Percentiles rank a stretch among this genome's conserved stretches.
phyloP scores from a whole-genome alignment of 2,329 filamentous ascomycete species.

The Cladosporium sp. region DNA sequence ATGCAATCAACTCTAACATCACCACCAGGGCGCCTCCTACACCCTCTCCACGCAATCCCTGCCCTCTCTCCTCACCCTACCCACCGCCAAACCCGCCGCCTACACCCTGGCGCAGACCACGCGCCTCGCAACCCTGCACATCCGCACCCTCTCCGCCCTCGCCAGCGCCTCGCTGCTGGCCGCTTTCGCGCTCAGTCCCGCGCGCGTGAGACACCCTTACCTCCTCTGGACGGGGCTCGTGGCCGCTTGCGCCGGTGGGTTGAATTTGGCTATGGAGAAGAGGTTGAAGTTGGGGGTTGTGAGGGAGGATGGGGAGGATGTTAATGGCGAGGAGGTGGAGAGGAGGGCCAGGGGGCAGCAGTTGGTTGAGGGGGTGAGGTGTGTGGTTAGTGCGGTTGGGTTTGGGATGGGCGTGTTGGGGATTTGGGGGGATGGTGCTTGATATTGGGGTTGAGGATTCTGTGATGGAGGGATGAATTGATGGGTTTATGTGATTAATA shows the following conservation, averaged over 20 bases:
- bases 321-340: constrained; percentile 50
- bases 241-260: constrained; percentile 44
- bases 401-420: constrained; percentile 47
- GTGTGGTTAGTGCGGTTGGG: constrained; percentile 38
- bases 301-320: constrained; percentile 35
- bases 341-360: constrained; percentile 40
- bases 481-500: not conserved
- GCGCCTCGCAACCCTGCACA: constrained; percentile 63
- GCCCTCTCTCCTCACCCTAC: constrained; percentile 75
- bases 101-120: constrained; percentile 58
- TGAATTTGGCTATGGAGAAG: constrained; percentile 33
- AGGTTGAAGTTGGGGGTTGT: constrained; percentile 20
- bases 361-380: constrained; percentile 39
- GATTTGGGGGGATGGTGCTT: constrained; percentile 46
- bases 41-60: constrained; percentile 73
- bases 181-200: constrained; percentile 73
- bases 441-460: too few relatives aligned
- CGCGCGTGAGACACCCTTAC: constrained; percentile 77
- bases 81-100: constrained; percentile 67
- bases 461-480: not conserved
- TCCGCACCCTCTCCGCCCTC: constrained; percentile 63
- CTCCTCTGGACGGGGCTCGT: constrained; percentile 79
- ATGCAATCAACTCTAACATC: constrained; percentile 12
- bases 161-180: constrained; percentile 69
- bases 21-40: constrained; percentile 78